phyloP scores from a whole-genome alignment of 1,284 basidiomycete species.

The Boletellus dicymbophilus region DNA sequence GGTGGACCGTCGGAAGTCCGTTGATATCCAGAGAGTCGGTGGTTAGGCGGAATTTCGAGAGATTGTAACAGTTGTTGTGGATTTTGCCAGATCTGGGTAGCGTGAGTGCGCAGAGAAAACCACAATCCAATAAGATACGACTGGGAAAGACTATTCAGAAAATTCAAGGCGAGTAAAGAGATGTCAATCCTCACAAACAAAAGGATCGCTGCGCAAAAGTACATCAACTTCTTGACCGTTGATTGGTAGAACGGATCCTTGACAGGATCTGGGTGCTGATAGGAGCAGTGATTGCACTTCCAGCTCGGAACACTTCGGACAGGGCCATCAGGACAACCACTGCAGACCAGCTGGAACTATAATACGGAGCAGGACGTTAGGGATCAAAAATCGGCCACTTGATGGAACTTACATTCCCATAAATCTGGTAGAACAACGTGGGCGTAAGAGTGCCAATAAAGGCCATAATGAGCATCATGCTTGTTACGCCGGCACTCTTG shows the following conservation, averaged over 20 bases:
- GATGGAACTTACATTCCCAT: slow-evolving; percentile 81
- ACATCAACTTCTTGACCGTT: slow-evolving; percentile 93
- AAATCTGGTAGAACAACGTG: slow-evolving; percentile 98
- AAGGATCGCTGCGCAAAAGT: slow-evolving; percentile 89
- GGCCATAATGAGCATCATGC: slow-evolving; percentile 99
- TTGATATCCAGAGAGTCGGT: slow-evolving; percentile 75
- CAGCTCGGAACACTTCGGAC: slow-evolving; percentile 53
- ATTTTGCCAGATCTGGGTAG: slow-evolving; percentile 99
- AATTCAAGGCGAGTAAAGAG: background rate
- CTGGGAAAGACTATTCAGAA: slow-evolving; percentile 41
- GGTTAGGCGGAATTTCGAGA: slow-evolving; percentile 55
- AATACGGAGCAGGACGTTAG: too few relatives aligned
- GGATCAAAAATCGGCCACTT: too few relatives aligned
- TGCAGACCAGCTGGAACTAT: slow-evolving; percentile 94
- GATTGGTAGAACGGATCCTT: slow-evolving; percentile 97
- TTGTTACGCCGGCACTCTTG: slow-evolving; percentile 96
- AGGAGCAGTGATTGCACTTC: slow-evolving; percentile 93
- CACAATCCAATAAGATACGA: slow-evolving; percentile 97
- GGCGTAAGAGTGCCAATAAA: slow-evolving; percentile 97
- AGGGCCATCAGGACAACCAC: slow-evolving; percentile 74
- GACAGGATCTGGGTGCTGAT: slow-evolving; percentile 92
- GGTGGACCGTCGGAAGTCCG: slow-evolving; percentile 23
- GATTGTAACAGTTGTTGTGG: slow-evolving; percentile 83
- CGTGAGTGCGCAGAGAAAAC: slow-evolving; percentile 99
- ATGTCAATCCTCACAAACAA: slow-evolving; percentile 70